A percentile compares a stretch with the other conserved stretches of the same genome.
Conservation (phyloP, 1,284 basidiomycete genomes). For the Pyrrhoderma lamaoense region DNA sequence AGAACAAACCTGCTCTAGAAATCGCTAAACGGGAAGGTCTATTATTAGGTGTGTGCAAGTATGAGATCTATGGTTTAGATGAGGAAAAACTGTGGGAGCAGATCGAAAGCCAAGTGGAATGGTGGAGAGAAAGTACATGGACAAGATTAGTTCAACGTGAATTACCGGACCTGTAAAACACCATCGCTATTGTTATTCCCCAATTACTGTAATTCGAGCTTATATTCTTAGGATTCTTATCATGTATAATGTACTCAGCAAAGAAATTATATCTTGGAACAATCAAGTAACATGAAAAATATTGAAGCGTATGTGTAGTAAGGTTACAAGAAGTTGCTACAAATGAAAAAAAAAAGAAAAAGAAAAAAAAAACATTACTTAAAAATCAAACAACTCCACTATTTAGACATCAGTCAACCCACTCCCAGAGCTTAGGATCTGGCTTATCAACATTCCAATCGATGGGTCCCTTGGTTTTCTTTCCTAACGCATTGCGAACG, state of each 20-base stretch:
- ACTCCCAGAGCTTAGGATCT: conserved; percentile 5
- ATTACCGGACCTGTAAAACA: conserved; percentile 67
- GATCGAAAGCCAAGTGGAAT: conserved; percentile 75
- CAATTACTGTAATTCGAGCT: not conserved
- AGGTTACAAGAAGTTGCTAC: no score
- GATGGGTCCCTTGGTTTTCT: conserved; percentile 14
- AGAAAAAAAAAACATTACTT: no score
- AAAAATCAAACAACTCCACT: no score
- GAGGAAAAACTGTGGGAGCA: conserved; percentile 79
- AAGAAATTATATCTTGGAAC: not conserved
- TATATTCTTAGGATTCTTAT: no score
- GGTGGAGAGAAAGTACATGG: conserved; percentile 93
- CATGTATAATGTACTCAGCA: no score
- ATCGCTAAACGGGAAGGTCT: conserved; percentile 64
- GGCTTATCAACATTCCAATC: conserved; percentile 11
- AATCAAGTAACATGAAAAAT: no score
- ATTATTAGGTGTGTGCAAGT: conserved; percentile 64
- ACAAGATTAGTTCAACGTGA: conserved; percentile 77
- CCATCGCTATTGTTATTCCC: conserved; percentile 10
- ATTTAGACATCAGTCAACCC: conserved; percentile 8
- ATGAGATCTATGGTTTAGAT: conserved; percentile 81
- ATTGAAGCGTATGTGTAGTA: no score
- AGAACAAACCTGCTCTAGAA: conserved; percentile 79
- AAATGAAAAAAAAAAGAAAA: no score
- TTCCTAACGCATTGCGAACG: not conserved